A percentile compares a stretch with the other conserved stretches of the same genome.
Evolutionary conservation across 2,329 filamentous ascomycete species (phyloP).

Genomic region (Cladobotryum protrusum): DNA sequence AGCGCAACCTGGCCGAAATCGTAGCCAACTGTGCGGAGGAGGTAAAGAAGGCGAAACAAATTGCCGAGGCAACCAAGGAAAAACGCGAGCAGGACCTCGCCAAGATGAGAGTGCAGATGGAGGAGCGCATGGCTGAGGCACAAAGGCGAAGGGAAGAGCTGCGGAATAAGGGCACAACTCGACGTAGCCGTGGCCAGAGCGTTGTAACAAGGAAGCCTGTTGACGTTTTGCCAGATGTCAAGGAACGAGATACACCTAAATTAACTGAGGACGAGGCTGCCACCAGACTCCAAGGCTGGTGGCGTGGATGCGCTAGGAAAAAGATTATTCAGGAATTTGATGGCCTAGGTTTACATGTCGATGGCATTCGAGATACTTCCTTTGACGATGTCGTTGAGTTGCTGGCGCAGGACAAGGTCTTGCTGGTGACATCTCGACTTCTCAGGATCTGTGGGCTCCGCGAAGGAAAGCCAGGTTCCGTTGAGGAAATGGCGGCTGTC

Average conservation of each 20-base stretch:
- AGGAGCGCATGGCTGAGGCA: slow-evolving; percentile 72
- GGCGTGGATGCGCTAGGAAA: slow-evolving; percentile 54
- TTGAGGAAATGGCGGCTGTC: slow-evolving; percentile 63
- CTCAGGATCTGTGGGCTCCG: slow-evolving; percentile 64
- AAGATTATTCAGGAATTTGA: slow-evolving; percentile 60
- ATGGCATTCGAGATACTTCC: slow-evolving; percentile 60
- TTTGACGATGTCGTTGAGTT: slow-evolving; percentile 70
- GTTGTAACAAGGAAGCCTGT: slow-evolving; percentile 43
- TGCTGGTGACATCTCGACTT: slow-evolving; percentile 59
- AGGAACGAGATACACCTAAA: slow-evolving; percentile 38
- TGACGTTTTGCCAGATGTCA: slow-evolving; percentile 42
- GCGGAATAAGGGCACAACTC: slow-evolving; percentile 46
- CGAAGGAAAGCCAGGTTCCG: slow-evolving; percentile 56
- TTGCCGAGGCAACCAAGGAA: slow-evolving; percentile 77
- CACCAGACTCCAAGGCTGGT: slow-evolving; percentile 61
- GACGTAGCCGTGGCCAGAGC: slow-evolving; percentile 49
- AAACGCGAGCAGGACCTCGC: slow-evolving; percentile 68
- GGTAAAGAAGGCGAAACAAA: slow-evolving; percentile 72
- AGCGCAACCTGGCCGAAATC: slow-evolving; percentile 76
- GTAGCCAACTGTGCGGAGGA: slow-evolving; percentile 77
- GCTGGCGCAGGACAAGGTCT: slow-evolving; percentile 59
- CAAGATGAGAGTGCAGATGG: slow-evolving; percentile 66
- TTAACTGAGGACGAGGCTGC: slow-evolving; percentile 58
- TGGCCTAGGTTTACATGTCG: slow-evolving; percentile 61
- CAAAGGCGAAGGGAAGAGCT: slow-evolving; percentile 64